phyloP scores from a whole-genome alignment of 805 yeast genomes.

The Pichia rugopelliculosa region DNA sequence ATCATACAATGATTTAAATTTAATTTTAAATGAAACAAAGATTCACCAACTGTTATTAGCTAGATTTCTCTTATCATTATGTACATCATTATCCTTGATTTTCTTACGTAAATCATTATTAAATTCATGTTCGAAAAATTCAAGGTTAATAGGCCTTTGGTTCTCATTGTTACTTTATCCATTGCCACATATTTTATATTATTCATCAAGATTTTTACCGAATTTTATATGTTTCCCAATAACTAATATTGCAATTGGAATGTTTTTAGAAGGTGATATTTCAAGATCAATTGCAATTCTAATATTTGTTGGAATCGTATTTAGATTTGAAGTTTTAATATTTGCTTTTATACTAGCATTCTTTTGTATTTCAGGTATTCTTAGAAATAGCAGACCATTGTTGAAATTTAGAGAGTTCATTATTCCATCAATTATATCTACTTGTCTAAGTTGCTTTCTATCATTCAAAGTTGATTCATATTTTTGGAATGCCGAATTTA shows the following conservation, averaged over 20 bases:
- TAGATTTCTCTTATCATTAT: slow-evolving; percentile 55
- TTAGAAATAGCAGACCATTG: slow-evolving; percentile 34
- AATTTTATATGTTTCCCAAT: slow-evolving; percentile 78
- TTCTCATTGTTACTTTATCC: slow-evolving; percentile 49
- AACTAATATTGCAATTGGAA: slow-evolving; percentile 47
- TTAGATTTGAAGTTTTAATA: slow-evolving; percentile 64
- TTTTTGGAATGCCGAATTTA: slow-evolving; percentile 52
- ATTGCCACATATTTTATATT: slow-evolving; percentile 76
- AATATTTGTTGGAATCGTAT: slow-evolving; percentile 56
- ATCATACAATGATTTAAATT: background rate
- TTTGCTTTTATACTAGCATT: slow-evolving; percentile 43
- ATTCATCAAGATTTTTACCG: slow-evolving; percentile 82
- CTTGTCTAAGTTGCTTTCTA: slow-evolving; percentile 40
- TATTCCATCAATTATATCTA: slow-evolving; percentile 32
- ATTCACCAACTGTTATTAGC: slow-evolving; percentile 45
- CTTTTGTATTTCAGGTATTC: slow-evolving; percentile 34
- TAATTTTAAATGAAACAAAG: slow-evolving; percentile 28
- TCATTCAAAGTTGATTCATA: slow-evolving; percentile 57
- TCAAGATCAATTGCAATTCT: slow-evolving; percentile 44
- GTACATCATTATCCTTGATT: slow-evolving; percentile 35
- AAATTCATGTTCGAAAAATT: slow-evolving; percentile 18
- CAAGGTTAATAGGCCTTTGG: slow-evolving; percentile 40
- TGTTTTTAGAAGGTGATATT: slow-evolving; percentile 41
- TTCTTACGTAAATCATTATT: slow-evolving; percentile 38
- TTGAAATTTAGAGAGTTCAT: slow-evolving; percentile 21